Base-by-base conservation (phyloP, 176 grass and related monocot genomes). In the Thinopyrum elongatum region DNA sequence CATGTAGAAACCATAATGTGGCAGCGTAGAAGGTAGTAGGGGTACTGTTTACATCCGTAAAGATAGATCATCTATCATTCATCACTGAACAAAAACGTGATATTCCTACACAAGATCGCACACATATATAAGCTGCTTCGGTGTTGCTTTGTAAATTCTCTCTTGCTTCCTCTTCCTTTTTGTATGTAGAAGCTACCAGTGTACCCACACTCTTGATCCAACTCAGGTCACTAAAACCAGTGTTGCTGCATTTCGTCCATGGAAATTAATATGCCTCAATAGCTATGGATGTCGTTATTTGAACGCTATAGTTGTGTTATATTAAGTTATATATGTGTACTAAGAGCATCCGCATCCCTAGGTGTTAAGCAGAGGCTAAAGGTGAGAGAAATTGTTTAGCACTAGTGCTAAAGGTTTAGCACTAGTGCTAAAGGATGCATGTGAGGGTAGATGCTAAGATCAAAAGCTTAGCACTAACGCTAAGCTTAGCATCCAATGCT, bases 291-390 rank as follows among this genome's bases (percentile, higher is more conserved):
- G 28, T 53, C 74, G 46, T 76, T 55, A 76, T 76, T 55, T 55
- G 19, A 28, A 76, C 30, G 27, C 72, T 75, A 51, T 3, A 51
- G 9, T 51, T 75, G 17, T 51, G 16, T 75, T 75, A 30, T 51
- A 9, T 19, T 75, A 75, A 51, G 8, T 10, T 27, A 30, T 75
- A 44, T 30, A 75, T 27, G 17, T 75, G 72, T 75, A 75, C 72
- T 75, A 75, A 51, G 44, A 75, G 72, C 72, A 75, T 75, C 72
- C 26, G 26, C 42, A 75, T 75, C 26, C 4, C 15, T 75, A 51
- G 13, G 15, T 75, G 44, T 0, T 28, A 75, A 29, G 72, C 42
- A 75, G 42, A 75, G 28, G 72, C 42, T 51, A 75, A 75, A 75
- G 25, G 44, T 75, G 15, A 9, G 26, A 75, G 42, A 75, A 75